These are phyloP conservation scores for Imleria badia DNA, from an alignment of 768 basidiomycete genomes.

Conservation along the genomic window DNA sequence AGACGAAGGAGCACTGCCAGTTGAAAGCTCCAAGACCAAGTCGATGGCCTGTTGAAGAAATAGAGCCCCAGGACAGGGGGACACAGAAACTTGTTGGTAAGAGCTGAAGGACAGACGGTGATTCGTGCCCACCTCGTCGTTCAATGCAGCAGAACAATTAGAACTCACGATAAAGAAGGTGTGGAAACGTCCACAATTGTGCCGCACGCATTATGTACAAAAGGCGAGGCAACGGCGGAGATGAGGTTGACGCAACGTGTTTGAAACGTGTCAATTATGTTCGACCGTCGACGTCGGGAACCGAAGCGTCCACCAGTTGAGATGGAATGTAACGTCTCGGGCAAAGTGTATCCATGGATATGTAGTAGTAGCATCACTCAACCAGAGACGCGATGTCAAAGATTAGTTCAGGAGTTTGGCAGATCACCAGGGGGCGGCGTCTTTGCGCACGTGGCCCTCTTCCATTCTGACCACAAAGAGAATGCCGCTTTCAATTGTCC, in stretches of 20 bases:
- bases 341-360: conserved; percentile 2
- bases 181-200: conserved; percentile 9
- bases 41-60: background rate
- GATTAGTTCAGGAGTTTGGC: background rate
- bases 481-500: background rate
- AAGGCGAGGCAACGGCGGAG: conserved; percentile 17
- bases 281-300: background rate
- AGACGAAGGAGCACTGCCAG: background rate
- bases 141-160: conserved; percentile 9
- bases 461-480: background rate
- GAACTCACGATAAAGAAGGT: conserved; percentile 8
- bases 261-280: background rate
- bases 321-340: background rate
- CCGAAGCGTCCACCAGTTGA: background rate
- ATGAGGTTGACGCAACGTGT: conserved; percentile 29
- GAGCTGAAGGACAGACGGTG: conserved; percentile 15
- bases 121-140: conserved; percentile 16
- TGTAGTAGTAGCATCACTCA: background rate
- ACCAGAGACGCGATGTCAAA: no score
- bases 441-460: background rate
- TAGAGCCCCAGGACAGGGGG: background rate
- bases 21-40: background rate
- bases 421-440: background rate
- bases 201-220: conserved; percentile 9
- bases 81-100: background rate